Base-by-base conservation (phyloP, 768 basidiomycete genomes). In the Tephrocybe sp. region DNA sequence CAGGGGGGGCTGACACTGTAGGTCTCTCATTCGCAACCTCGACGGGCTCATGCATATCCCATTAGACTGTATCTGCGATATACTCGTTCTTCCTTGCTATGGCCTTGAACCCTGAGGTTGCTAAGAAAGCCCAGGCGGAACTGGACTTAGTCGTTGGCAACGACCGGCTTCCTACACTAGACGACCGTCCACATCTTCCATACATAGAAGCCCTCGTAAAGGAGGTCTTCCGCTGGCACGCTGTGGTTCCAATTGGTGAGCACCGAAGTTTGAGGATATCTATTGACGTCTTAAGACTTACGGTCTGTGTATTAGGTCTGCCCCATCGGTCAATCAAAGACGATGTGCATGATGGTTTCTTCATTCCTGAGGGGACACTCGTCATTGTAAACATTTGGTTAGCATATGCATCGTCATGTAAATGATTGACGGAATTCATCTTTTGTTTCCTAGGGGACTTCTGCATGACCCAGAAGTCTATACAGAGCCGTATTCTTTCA, bases 71-170 rank as follows among this genome's bases (percentile, higher is more conserved):
- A 54, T 82, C 83, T 38, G 72, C 78, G 1, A 72, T 82, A 53
- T 76, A 82, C 59, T 74, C 82, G 0, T 78, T 85, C 55, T 85
- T 83, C 67, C 70, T 85, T 39, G 83, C 82, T 33, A 73, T 85
- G 72, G 64, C 79, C 2, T 71, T 83, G 22, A 69, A 78, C 60
- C 84, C 83, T 6, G 77, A 78, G 38, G 79, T 68, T 23, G 73
- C 73, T 55, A 76, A 71, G 62, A 84, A 77, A 62, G 84, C 84
- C 11, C 84, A 84, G 55, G 70, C 68, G 48, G 84, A 85, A 65
- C 77, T 86, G 53, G 84, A 85, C 61, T 62, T 72, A 34, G 72
- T 85, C 8, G 60, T 85, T 54, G 84, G 84, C 51, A 68, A 64
- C 54, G 80, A 83, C 58, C 74, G 83, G 52, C 75, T 85, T 23